These are phyloP conservation scores for Helichrysum umbraculigerum DNA, from an alignment of 129 eudicot species.

Conservation along the genomic window DNA sequence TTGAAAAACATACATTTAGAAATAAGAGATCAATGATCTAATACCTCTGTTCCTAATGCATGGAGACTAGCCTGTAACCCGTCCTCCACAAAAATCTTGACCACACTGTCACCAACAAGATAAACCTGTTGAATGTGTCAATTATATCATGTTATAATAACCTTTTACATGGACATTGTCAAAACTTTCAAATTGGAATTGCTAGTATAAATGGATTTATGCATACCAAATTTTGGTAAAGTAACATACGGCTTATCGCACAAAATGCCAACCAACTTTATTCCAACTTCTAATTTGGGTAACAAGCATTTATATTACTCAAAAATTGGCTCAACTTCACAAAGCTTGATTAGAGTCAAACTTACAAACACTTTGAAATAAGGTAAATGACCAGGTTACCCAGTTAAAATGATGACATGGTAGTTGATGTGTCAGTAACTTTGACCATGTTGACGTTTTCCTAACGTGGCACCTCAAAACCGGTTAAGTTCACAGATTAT, in stretches of 20 bases:
- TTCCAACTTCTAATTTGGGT: too few species aligned
- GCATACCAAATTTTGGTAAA: background rate
- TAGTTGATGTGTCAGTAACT: too few species aligned
- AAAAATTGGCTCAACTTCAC: too few species aligned
- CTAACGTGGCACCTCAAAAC: too few species aligned
- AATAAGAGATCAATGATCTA: constrained; percentile 23
- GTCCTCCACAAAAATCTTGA: constrained; percentile 85
- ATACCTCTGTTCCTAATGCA: constrained; percentile 92
- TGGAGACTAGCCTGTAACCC: constrained; percentile 89
- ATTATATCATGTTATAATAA: constrained; percentile 9
- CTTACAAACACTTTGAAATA: too few species aligned
- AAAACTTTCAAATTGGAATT: background rate
- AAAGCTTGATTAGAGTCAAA: too few species aligned
- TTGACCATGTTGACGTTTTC: too few species aligned
- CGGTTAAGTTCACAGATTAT: too few species aligned
- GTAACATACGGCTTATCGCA: background rate
- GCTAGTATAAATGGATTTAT: constrained; percentile 1
- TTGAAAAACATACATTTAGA: background rate
- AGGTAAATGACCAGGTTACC: too few species aligned
- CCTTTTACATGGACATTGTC: background rate
- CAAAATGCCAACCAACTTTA: background rate
- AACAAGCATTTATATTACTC: too few species aligned
- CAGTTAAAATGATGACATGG: too few species aligned
- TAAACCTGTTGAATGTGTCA: constrained; percentile 59
- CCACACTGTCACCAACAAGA: constrained; percentile 67